Evolutionary conservation across 495 filamentous ascomycete species (phyloP).

Genomic region (Penicillium arizonense): DNA sequence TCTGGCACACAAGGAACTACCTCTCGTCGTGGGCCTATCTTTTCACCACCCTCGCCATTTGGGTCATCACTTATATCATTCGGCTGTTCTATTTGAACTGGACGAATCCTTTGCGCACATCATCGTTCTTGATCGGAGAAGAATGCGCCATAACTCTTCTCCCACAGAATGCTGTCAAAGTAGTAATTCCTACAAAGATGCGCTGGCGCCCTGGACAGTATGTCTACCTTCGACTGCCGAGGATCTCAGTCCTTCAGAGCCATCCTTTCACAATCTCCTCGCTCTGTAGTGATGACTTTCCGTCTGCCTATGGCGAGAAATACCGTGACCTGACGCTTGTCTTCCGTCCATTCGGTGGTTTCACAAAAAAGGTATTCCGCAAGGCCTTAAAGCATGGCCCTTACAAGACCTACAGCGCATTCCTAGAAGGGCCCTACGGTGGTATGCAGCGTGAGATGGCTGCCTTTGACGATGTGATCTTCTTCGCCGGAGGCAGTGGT

Average conservation of each 20-base stretch:
- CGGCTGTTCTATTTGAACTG: constrained; percentile 81
- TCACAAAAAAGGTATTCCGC: constrained; percentile 75
- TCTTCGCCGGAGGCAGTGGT: constrained; percentile 91
- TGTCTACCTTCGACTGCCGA: constrained; percentile 90
- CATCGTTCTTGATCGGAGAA: constrained; percentile 77
- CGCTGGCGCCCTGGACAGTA: constrained; percentile 93
- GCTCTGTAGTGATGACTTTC: constrained; percentile 82
- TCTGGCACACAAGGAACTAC: constrained; percentile 96
- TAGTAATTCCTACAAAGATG: constrained; percentile 90
- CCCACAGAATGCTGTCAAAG: constrained; percentile 86
- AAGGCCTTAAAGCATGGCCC: constrained; percentile 78
- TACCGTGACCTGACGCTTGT: constrained; percentile 87
- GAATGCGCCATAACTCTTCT: constrained; percentile 83
- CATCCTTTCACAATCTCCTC: constrained; percentile 96
- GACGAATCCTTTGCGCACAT: constrained; percentile 74
- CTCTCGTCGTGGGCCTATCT: constrained; percentile 90
- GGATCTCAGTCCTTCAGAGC: constrained; percentile 84
- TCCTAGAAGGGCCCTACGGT: constrained; percentile 91
- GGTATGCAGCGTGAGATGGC: constrained; percentile 90
- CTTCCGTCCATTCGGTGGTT: constrained; percentile 87
- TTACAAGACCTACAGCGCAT: constrained; percentile 83
- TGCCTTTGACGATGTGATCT: constrained; percentile 87
- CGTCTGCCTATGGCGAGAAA: constrained; percentile 80
- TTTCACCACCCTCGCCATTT: constrained; percentile 77
- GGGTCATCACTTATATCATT: constrained; percentile 61